Evolutionary conservation across 1,284 basidiomycete genomes (phyloP), one percentile per base, ranked within the genome.

Genomic region (Wolfiporia cocos): DNA sequence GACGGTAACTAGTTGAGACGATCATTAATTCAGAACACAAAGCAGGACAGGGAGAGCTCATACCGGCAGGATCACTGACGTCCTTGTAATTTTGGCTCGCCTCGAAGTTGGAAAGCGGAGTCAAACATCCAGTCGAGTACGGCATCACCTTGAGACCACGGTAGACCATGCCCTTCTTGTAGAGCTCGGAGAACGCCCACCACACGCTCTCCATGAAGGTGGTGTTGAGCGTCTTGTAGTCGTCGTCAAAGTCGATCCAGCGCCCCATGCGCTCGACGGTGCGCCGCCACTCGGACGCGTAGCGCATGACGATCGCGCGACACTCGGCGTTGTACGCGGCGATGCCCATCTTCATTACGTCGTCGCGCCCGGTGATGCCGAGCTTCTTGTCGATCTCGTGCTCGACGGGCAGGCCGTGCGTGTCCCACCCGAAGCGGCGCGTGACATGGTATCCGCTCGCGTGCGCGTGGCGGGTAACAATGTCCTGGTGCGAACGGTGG

Each of bases 231-330:
- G 96, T 99, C 71, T 97, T 98, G 78, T 99, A 99, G 55, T 96
- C 96, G 53, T 96, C 90, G 68, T 99, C 96, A 59, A 99, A 99
- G 67, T 99, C 96, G 67, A 99, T 99, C 96, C 96, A 99, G 49
- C 96, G 81, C 30, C 95, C 96, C 86, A 99, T 95, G 49, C 96
- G 82, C 66, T 97, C 95, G 45, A 99, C 95, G 4, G 93, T 99
- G 29, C 69, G 59, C 45, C 92, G 81, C 96, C 96, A 99, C 63
- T 99, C 94, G 12, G 74, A 73, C 4, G 94, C 79, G 64, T 99
- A 99, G 34, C 93, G 81, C 94, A 99, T 98, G 58, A 99, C 96
- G 63, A 99, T 99, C 48, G 85, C 81, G 31, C 93, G 82, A 63
- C 96, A 99, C 62, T 97, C 94, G 11, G 81, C 92, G 63, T 99